Percentiles rank a stretch among this genome's conserved stretches.
Evolutionary conservation across 352 stramenopile species (phyloP).

Genomic region (Discostella stelligera): DNA sequence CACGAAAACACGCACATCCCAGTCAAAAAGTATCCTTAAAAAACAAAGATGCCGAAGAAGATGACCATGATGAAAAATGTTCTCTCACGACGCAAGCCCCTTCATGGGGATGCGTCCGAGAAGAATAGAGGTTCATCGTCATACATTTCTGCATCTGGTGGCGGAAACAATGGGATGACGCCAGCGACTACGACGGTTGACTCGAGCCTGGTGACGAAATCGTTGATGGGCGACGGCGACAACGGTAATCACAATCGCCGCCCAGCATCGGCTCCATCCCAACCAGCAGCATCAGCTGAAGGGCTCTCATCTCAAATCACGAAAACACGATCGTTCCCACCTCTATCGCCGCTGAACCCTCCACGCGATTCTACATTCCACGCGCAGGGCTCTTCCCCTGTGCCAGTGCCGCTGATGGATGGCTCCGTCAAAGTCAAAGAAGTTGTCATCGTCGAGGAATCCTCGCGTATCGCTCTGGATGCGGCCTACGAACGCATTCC

Average conservation of each 20-base stretch:
- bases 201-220: neutral
- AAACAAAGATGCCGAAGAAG: slow-evolving; percentile 12
- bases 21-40: too few relatives aligned
- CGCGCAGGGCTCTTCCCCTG: neutral
- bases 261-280: neutral
- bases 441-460: neutral
- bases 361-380: neutral
- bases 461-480: slow-evolving; percentile 14
- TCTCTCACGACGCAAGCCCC: slow-evolving; percentile 12
- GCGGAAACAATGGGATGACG: neutral
- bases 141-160: neutral
- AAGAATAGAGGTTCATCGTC: neutral
- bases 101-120: neutral
- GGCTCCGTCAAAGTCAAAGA: neutral
- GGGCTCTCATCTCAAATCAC: neutral
- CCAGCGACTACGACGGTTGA: neutral
- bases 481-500: slow-evolving; percentile 65
- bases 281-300: neutral
- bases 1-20: too few relatives aligned
- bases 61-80: slow-evolving; percentile 18
- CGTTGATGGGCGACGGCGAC: neutral
- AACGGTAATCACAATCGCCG: neutral
- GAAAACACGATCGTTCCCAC: neutral
- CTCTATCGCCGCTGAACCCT: neutral
- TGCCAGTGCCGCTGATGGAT: neutral